Evolutionary conservation across 768 basidiomycete genomes (phyloP).

Genomic region (Leucogyrophana mollusca): DNA sequence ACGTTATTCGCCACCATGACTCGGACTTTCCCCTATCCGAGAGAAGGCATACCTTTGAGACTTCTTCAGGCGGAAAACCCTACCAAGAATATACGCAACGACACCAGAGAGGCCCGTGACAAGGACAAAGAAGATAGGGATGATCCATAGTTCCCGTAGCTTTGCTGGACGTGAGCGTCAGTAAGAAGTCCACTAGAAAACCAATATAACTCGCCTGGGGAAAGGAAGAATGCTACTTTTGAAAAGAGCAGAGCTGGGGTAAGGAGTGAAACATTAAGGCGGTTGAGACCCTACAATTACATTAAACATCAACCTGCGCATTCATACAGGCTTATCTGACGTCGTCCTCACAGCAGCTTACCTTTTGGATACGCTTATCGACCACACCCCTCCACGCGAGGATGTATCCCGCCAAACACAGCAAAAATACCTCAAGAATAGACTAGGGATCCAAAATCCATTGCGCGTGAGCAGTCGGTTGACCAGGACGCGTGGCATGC

Average conservation of each 20-base stretch:
- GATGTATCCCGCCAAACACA: slow-evolving; percentile 81
- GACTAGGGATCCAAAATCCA: slow-evolving; percentile 47
- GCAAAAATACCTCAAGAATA: slow-evolving; percentile 83
- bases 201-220: slow-evolving; percentile 56
- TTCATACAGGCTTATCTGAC: background rate
- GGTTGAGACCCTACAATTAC: slow-evolving; percentile 62
- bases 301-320: background rate
- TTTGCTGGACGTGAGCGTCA: slow-evolving; percentile 47
- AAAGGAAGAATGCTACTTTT: slow-evolving; percentile 91
- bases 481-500: background rate
- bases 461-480: background rate
- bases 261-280: slow-evolving; percentile 86
- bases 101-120: slow-evolving; percentile 71
- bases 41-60: slow-evolving; percentile 66
- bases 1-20: background rate
- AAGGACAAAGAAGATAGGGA: slow-evolving; percentile 81
- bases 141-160: slow-evolving; percentile 79
- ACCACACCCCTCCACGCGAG: slow-evolving; percentile 79
- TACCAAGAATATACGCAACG: slow-evolving; percentile 64
- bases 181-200: background rate
- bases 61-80: slow-evolving; percentile 60
- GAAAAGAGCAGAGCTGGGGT: slow-evolving; percentile 87
- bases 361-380: slow-evolving; percentile 89
- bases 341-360: slow-evolving; percentile 27
- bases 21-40: background rate